Evolutionary conservation across 1,139 yeast genomes (phyloP).

Genomic region (Waltiozyma sp.): DNA sequence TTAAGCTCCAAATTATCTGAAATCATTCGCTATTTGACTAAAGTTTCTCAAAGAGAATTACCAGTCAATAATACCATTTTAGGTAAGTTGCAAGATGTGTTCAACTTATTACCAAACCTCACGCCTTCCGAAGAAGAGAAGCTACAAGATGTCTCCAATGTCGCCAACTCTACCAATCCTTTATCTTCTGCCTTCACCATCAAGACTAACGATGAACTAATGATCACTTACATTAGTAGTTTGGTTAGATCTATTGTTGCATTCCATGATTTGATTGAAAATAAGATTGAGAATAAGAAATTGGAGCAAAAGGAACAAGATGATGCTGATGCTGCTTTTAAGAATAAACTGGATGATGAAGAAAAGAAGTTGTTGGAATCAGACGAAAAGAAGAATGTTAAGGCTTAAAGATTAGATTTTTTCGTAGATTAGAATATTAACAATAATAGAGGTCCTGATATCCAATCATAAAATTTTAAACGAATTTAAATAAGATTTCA

Average conservation of each 20-base stretch:
- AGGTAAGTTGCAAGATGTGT: slow-evolving; percentile 90
- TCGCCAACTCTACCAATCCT: slow-evolving; percentile 26
- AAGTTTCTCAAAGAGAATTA: slow-evolving; percentile 57
- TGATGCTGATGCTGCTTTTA: not conserved
- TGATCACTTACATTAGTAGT: slow-evolving; percentile 85
- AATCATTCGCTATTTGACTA: slow-evolving; percentile 68
- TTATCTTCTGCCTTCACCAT: slow-evolving; percentile 75
- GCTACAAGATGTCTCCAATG: slow-evolving; percentile 14
- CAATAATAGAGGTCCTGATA: no score
- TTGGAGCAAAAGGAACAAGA: slow-evolving; percentile 26
- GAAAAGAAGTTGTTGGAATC: not conserved
- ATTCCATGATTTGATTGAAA: slow-evolving; percentile 92
- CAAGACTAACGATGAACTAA: slow-evolving; percentile 90
- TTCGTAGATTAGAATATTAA: no score
- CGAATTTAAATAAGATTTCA: no score
- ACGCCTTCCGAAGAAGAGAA: slow-evolving; percentile 13
- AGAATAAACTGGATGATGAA: not conserved
- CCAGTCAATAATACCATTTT: slow-evolving; percentile 87
- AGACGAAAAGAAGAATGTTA: not conserved
- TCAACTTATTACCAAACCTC: slow-evolving; percentile 84
- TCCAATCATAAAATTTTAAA: no score
- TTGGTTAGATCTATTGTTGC: slow-evolving; percentile 92
- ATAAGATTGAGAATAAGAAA: slow-evolving; percentile 76
- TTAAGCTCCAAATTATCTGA: slow-evolving; percentile 71
- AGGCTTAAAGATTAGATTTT: not conserved